These are phyloP conservation scores for carrot (Daucus carota) DNA, from an alignment of 129 eudicot species.

Conservation along the genomic window DNA sequence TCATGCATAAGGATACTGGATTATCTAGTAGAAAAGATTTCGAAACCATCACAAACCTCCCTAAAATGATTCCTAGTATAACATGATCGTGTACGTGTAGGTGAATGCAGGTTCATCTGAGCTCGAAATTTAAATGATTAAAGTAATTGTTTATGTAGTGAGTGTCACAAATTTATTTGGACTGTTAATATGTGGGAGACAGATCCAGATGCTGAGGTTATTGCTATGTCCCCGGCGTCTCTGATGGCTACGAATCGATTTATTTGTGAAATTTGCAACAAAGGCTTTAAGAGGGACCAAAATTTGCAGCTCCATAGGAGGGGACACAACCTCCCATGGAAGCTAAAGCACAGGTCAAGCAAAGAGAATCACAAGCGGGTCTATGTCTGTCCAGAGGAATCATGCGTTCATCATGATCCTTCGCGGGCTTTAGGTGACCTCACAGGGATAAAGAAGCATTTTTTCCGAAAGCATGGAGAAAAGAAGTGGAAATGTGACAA, in stretches of 20 bases:
- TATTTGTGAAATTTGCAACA: constrained; percentile 90
- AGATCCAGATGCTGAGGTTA: constrained; percentile 99
- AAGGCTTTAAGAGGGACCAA: constrained; percentile 96
- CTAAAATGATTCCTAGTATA: background rate
- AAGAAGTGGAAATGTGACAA: constrained; percentile 97
- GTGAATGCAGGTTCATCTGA: background rate
- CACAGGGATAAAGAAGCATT: constrained; percentile 97
- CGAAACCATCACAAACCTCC: no score
- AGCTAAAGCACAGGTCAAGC: constrained; percentile 80
- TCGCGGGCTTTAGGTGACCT: constrained; percentile 88
- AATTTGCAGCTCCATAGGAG: constrained; percentile 93
- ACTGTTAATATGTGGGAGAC: constrained; percentile 11
- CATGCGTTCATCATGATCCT: constrained; percentile 92
- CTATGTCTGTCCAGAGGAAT: constrained; percentile 85
- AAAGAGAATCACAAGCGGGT: constrained; percentile 78
- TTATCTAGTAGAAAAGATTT: no score
- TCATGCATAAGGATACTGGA: no score
- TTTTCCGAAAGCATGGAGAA: constrained; percentile 92
- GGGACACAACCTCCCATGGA: constrained; percentile 97
- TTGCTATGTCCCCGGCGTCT: constrained; percentile 89
- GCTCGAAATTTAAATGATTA: background rate
- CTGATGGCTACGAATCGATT: constrained; percentile 85
- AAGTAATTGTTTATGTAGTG: background rate
- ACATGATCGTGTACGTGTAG: background rate
- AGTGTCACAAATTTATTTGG: constrained; percentile 7